Conservation (phyloP, 768 basidiomycete genomes). For the Panaeolus papilionaceus region DNA sequence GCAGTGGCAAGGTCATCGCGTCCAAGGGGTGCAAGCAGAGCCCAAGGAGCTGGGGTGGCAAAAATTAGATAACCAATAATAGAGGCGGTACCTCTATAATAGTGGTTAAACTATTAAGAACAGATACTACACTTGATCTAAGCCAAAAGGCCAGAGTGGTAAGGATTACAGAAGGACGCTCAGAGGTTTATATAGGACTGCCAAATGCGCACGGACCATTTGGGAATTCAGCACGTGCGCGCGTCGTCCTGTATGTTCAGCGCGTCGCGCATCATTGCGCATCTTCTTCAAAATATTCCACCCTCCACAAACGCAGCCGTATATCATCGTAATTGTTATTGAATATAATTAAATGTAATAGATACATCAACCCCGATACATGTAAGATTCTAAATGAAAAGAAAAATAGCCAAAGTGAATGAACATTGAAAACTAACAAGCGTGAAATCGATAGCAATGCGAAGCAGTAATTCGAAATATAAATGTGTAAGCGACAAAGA, state of each 20-base stretch:
- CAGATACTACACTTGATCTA: slow-evolving; percentile 91
- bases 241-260: neutral
- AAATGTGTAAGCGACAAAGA: neutral
- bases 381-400: neutral
- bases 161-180: slow-evolving; percentile 32
- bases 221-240: neutral
- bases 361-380: neutral
- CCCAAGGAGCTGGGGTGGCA: slow-evolving; percentile 53
- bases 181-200: neutral
- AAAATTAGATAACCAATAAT: slow-evolving; percentile 66
- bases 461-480: slow-evolving; percentile 22
- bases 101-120: slow-evolving; percentile 74
- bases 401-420: neutral
- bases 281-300: no score
- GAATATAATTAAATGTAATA: neutral
- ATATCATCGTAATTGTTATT: no score
- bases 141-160: slow-evolving; percentile 85
- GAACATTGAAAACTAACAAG: neutral
- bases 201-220: neutral
- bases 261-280: no score
- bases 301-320: no score
- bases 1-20: slow-evolving; percentile 59
- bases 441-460: slow-evolving; percentile 17
- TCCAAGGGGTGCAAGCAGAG: slow-evolving; percentile 60
- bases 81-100: slow-evolving; percentile 62